Percentiles rank a stretch among this genome's conserved stretches.
These are phyloP conservation scores for Eimeria maxima DNA, from an alignment of 169 alveolate genomes.

Conservation along the genomic window DNA sequence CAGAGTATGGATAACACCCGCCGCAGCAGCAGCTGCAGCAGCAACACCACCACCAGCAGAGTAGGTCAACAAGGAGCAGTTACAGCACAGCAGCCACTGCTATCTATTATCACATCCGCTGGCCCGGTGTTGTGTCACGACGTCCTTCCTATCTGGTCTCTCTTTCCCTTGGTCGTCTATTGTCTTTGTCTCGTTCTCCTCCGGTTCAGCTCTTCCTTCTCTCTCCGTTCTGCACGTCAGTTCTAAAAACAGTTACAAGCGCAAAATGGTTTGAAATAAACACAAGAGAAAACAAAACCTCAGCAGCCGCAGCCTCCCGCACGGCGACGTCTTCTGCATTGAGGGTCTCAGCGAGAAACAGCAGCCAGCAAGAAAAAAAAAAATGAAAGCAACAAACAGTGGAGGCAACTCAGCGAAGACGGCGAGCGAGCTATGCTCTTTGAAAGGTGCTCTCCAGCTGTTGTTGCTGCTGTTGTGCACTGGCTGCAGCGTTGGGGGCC, in stretches of 20 bases:
- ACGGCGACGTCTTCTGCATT: not conserved
- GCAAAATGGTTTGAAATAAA: not conserved
- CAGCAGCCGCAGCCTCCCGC: not conserved
- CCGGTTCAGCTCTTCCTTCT: not conserved
- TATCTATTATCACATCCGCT: not conserved
- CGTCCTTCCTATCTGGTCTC: not conserved
- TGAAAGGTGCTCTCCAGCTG: not conserved
- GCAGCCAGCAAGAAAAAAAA: not conserved
- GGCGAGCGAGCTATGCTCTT: too few species aligned
- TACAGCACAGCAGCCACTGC: not conserved
- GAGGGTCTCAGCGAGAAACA: not conserved
- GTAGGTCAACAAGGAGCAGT: not conserved
- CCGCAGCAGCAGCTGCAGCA: not conserved
- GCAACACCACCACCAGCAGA: too few species aligned
- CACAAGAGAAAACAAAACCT: not conserved
- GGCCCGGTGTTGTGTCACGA: not conserved
- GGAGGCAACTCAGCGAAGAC: too few species aligned
- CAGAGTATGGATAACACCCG: not conserved
- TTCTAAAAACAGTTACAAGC: not conserved
- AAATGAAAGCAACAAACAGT: not conserved
- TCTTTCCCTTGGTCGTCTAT: not conserved
- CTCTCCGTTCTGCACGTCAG: not conserved
- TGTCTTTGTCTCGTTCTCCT: not conserved
- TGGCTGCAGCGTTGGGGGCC: slow-evolving; percentile 9
- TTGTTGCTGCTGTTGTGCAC: slow-evolving; percentile 14